Evolutionary conservation across 148 eudicot genomes (phyloP).

Genomic region (Selenicereus undatus): DNA sequence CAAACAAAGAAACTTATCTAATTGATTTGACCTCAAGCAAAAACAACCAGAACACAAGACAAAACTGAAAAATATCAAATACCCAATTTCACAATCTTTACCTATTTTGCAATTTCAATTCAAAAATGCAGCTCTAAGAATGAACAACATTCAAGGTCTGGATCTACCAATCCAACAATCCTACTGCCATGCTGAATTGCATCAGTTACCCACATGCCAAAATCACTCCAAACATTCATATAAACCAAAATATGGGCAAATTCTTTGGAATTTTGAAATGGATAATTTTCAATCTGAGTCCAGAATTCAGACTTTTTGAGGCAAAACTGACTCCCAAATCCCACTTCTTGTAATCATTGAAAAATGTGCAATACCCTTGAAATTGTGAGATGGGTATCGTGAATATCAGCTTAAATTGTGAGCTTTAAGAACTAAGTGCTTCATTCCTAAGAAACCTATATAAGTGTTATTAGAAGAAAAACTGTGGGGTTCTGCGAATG

Average conservation of each 20-base stretch:
- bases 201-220: constrained; percentile 28
- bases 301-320: not conserved
- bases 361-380: not conserved
- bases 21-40: constrained; percentile 15
- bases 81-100: not conserved
- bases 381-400: not conserved
- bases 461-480: constrained; percentile 4
- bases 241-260: constrained; percentile 8
- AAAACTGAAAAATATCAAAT: constrained; percentile 10
- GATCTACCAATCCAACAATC: constrained; percentile 18
- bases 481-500: constrained; percentile 10
- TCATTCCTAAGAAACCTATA: not conserved
- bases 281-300: constrained; percentile 10
- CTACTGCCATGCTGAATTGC: constrained; percentile 15
- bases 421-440: not conserved
- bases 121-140: not conserved
- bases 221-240: constrained; percentile 19
- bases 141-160: constrained; percentile 9
- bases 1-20: constrained; percentile 1
- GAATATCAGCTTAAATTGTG: constrained; percentile 10
- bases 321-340: not conserved
- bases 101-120: constrained; percentile 20
- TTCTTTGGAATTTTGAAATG: constrained; percentile 13
- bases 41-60: constrained; percentile 5
- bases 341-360: not conserved